phyloP scores from a whole-genome alignment of 2,329 filamentous ascomycete genomes.

The Teratosphaeria gauchensis region DNA sequence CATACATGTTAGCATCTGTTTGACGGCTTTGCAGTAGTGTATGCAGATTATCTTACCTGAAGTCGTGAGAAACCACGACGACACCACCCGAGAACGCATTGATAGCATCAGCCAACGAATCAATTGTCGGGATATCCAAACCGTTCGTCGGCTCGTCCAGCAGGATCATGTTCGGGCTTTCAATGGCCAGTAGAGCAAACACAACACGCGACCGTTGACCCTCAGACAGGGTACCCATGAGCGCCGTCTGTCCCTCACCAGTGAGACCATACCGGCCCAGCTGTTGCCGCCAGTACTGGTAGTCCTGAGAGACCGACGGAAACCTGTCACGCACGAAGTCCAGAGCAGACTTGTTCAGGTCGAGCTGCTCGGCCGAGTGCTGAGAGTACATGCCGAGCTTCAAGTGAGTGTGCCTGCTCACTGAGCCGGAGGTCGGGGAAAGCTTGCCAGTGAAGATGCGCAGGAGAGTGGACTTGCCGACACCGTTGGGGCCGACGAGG shows the following conservation, averaged over 20 bases:
- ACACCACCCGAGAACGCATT: conserved; percentile 94
- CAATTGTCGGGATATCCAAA: conserved; percentile 96
- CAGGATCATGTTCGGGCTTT: conserved; percentile 92
- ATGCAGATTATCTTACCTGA: conserved; percentile 56
- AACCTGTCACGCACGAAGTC: conserved; percentile 99
- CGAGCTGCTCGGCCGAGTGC: conserved; percentile 96
- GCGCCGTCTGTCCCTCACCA: conserved; percentile 86
- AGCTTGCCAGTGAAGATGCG: conserved; percentile 95
- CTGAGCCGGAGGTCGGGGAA: conserved; percentile 68
- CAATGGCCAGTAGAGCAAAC: conserved; percentile 90
- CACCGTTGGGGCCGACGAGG: conserved; percentile 96
- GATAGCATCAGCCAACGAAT: conserved; percentile 94
- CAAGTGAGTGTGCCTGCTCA: conserved; percentile 91
- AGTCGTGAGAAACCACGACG: conserved; percentile 96
- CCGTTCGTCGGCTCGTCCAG: conserved; percentile 99
- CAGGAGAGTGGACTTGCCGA: conserved; percentile 94
- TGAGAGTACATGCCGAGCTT: conserved; percentile 98
- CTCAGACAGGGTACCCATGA: conserved; percentile 96
- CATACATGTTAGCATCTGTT: conserved; percentile 25
- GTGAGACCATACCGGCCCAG: conserved; percentile 88
- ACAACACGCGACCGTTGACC: conserved; percentile 98
- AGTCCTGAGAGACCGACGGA: conserved; percentile 78
- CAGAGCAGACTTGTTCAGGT: conserved; percentile 92
- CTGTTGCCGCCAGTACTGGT: conserved; percentile 99
- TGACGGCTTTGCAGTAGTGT: conserved; percentile 1